Conservation (phyloP, 1,139 yeast species). For the Suhomyces maxii region DNA sequence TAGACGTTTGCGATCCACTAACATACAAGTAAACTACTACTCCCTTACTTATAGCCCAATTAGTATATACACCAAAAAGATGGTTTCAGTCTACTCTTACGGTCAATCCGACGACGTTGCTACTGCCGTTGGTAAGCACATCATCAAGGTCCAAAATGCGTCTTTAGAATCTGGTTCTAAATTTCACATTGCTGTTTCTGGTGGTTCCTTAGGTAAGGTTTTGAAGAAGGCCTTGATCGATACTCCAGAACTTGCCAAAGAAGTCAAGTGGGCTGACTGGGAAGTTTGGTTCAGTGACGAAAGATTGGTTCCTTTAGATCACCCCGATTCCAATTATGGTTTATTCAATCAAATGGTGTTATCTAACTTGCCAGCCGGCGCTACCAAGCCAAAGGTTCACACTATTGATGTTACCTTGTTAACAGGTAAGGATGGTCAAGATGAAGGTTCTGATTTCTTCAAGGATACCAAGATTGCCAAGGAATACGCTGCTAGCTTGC, state of each 20-base stretch:
- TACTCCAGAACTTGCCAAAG: constrained; percentile 43
- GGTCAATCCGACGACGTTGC: constrained; percentile 60
- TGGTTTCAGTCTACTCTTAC: constrained; percentile 51
- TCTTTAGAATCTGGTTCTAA: constrained; percentile 41
- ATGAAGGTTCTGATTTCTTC: constrained; percentile 33
- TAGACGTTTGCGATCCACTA: neutral
- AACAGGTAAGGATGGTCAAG: constrained; percentile 47
- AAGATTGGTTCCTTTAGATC: constrained; percentile 85
- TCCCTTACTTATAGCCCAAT: neutral
- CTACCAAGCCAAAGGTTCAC: constrained; percentile 43
- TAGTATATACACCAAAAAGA: constrained; percentile 5
- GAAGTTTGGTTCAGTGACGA: constrained; percentile 97
- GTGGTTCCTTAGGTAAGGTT: constrained; percentile 84
- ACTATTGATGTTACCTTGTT: constrained; percentile 52
- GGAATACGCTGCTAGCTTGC: constrained; percentile 49
- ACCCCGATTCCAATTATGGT: constrained; percentile 71
- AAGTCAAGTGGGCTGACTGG: constrained; percentile 74
- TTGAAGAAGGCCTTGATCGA: constrained; percentile 70
- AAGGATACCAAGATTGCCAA: constrained; percentile 52
- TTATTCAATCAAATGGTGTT: constrained; percentile 60
- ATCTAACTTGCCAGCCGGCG: constrained; percentile 35
- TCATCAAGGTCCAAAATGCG: constrained; percentile 54
- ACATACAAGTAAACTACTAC: neutral
- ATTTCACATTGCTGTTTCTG: constrained; percentile 82
- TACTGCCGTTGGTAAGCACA: constrained; percentile 53